Evolutionary conservation across 768 basidiomycete species (phyloP).

Genomic region (Podaxis sp.): DNA sequence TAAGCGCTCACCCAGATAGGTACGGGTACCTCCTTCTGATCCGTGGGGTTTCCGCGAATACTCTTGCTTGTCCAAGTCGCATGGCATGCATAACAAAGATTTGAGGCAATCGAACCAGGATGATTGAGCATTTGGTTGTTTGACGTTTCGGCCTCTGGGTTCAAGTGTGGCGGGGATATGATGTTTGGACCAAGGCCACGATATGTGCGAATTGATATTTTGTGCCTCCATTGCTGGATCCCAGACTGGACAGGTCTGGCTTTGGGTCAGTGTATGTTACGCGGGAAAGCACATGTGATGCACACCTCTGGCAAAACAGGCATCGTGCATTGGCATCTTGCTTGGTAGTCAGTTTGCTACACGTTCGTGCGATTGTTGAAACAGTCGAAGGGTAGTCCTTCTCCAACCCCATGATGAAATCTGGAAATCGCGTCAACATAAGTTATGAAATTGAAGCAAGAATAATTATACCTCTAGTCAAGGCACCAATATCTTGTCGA

Average conservation of each 20-base stretch:
- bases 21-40: constrained; percentile 26
- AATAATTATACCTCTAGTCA: constrained; percentile 63
- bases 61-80: constrained; percentile 60
- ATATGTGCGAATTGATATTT: constrained; percentile 69
- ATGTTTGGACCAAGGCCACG: constrained; percentile 26
- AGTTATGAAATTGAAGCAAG: not conserved
- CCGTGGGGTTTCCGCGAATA: constrained; percentile 35
- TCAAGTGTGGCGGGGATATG: constrained; percentile 28
- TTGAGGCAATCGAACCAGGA: constrained; percentile 32
- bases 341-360: constrained; percentile 75
- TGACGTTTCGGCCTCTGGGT: constrained; percentile 17
- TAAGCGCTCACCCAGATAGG: constrained; percentile 37
- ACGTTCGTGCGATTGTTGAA: constrained; percentile 79
- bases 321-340: constrained; percentile 49
- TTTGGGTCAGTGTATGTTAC: not conserved
- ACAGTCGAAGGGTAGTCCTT: constrained; percentile 86
- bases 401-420: constrained; percentile 80
- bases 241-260: constrained; percentile 62
- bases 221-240: constrained; percentile 71
- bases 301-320: constrained; percentile 65
- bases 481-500: constrained; percentile 57
- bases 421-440: constrained; percentile 33
- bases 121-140: constrained; percentile 19
- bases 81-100: constrained; percentile 66
- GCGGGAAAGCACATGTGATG: not conserved